Base-by-base conservation (phyloP, 169 alveolate genomes). In the Plasmodium coatneyi region DNA sequence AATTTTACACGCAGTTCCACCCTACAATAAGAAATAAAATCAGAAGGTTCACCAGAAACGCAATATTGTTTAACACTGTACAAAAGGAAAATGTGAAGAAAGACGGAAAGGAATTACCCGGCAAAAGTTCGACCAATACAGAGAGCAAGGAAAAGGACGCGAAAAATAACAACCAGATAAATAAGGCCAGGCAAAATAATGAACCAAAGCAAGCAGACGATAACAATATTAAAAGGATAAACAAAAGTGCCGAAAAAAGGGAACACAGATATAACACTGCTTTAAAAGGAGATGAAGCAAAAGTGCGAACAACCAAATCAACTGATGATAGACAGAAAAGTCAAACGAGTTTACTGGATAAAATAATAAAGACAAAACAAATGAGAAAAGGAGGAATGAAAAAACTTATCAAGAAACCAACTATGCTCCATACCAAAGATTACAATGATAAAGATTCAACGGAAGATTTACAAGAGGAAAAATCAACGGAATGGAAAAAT, bases 401-500 rank as follows among this genome's bases (percentile, higher is more conserved):
- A 25, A 19, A 60, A 19, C 32, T 60, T 19, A 60, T 60, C 34
- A 60, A 60, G 74, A 60, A 60, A 60, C 25, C 1, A 49, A 76
- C 9, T 43, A 5, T 30, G 83, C 66, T 76, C 36, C 66, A 76
- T 34, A 76, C 46, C 60, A 14, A 7, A 36, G 25, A n/a, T 76
- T 49, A 36, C 83, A 76, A 76, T 43, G 25, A 76, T 34, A 41
- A 76, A 36, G 28, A n/a, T 34, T 76, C 46, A 76, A 60, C 25
- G 36, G 74, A 60, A 0, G 32, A 60, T 19, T 60, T 60, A 60
- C 74, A 60, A n/a, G 86, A 16, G 22, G 74, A 19, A 10, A 36
- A 80, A 39, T 80, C 36, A 54, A 80, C 56, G 14, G 90, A 82
- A 54, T 83, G 82, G 71, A 70, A 70, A 66, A 83, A 83, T 22